phyloP scores from a whole-genome alignment of 208 protist genomes.

The Trypanosoma cruzi region DNA sequence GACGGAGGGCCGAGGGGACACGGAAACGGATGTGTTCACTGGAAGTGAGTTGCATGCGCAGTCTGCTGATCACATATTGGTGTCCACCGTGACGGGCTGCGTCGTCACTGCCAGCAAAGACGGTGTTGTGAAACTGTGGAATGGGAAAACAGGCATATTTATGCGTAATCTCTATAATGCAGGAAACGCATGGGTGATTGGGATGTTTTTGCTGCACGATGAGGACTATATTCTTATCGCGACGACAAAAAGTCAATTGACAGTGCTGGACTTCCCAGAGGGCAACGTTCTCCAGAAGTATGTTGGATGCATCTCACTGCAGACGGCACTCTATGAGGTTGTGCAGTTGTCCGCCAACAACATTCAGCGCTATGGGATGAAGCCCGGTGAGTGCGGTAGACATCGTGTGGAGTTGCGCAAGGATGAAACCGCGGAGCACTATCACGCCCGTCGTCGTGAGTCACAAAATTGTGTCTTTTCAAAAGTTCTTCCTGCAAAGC shows the following conservation, averaged over 20 bases:
- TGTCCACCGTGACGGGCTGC: slow-evolving; percentile 37
- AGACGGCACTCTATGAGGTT: slow-evolving; percentile 55
- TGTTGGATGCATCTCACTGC: slow-evolving; percentile 64
- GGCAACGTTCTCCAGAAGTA: slow-evolving; percentile 74
- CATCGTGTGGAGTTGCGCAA: slow-evolving; percentile 45
- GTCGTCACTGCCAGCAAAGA: slow-evolving; percentile 80
- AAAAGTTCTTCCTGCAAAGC: slow-evolving; percentile 45
- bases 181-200: slow-evolving; percentile 71
- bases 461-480: slow-evolving; percentile 41
- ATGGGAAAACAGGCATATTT: slow-evolving; percentile 53
- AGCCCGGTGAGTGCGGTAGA: slow-evolving; percentile 68
- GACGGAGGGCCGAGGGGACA: slow-evolving; percentile 22
- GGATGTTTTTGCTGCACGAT: slow-evolving; percentile 68
- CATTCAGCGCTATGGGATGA: slow-evolving; percentile 72
- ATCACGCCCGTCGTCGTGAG: slow-evolving; percentile 43
- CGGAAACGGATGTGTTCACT: slow-evolving; percentile 41
- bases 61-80: slow-evolving; percentile 64
- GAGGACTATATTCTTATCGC: slow-evolving; percentile 79
- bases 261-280: slow-evolving; percentile 70
- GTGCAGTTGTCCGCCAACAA: slow-evolving; percentile 52
- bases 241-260: slow-evolving; percentile 81
- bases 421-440: slow-evolving; percentile 43
- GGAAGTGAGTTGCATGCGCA: slow-evolving; percentile 54
- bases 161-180: slow-evolving; percentile 68
- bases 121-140: slow-evolving; percentile 82